Conservation (phyloP, 331 rosid genomes). For the Malus hybrid region DNA sequence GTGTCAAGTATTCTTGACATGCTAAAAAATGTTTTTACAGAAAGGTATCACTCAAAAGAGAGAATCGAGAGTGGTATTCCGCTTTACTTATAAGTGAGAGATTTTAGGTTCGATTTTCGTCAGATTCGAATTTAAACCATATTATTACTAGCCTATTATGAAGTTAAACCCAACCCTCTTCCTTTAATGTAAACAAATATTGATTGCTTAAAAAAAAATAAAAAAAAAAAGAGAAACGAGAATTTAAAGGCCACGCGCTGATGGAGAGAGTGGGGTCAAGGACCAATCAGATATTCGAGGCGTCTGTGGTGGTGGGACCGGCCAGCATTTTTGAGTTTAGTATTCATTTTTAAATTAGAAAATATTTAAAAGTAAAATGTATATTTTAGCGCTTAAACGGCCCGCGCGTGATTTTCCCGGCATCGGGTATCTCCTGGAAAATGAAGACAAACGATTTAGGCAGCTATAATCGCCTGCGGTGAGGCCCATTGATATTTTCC, state of each 20-base stretch:
- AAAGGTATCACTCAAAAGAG: neutral
- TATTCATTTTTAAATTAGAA: no score
- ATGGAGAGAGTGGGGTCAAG: conserved; percentile 21
- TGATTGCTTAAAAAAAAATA: neutral
- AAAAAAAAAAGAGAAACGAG: conserved; percentile 27
- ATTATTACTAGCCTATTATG: no score
- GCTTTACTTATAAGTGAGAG: no score
- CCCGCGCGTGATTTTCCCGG: neutral
- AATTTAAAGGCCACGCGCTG: conserved; percentile 36
- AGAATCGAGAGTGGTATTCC: rapidly evolving
- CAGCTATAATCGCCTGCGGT: neutral
- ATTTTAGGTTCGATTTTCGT: rapidly evolving
- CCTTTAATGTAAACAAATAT: neutral
- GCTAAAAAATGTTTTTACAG: neutral
- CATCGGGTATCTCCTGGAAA: conserved; percentile 15
- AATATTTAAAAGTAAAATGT: no score
- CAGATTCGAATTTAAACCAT: rapidly evolving
- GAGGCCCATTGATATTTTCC: neutral
- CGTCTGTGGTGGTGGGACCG: neutral
- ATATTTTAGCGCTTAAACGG: neutral
- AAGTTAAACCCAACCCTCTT: rapidly evolving
- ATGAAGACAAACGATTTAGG: neutral
- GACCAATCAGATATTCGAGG: conserved; percentile 15
- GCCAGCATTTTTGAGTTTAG: neutral
- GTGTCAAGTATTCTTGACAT: no score